A percentile compares a stretch with the other conserved stretches of the same genome.
These are phyloP conservation scores for Fragosphaeria purpurea DNA, from an alignment of 2,329 filamentous ascomycete species.

Conservation along the genomic window DNA sequence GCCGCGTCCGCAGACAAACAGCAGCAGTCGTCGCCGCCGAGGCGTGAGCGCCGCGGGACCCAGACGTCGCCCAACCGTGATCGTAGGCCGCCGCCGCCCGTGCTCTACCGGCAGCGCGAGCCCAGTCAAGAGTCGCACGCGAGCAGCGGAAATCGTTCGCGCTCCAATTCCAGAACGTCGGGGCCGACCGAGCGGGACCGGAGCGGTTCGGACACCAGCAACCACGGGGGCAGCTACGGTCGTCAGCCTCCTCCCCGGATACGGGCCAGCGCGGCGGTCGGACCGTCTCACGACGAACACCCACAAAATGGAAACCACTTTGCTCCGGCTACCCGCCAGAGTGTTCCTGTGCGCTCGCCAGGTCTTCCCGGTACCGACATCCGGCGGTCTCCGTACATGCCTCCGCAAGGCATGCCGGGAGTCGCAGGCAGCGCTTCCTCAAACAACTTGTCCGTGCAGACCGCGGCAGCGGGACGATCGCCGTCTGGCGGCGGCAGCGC, in stretches of 20 bases:
- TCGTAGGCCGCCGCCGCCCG: conserved; percentile 29
- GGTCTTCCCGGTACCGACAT: conserved; percentile 40
- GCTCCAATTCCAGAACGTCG: conserved; percentile 17
- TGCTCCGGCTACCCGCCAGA: conserved; percentile 8
- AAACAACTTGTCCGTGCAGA: conserved; percentile 25
- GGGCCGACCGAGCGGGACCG: conserved; percentile 36
- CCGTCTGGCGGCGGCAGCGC: conserved; percentile 15
- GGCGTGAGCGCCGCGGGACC: conserved; percentile 12
- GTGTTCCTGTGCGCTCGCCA: conserved; percentile 28
- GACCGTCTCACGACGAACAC: conserved; percentile 26
- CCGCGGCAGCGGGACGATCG: conserved; percentile 6
- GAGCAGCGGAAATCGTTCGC: conserved; percentile 17
- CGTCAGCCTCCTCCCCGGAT: conserved; percentile 29
- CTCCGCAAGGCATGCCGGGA: conserved; percentile 29
- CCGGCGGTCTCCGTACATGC: conserved; percentile 37
- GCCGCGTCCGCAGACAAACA: background rate
- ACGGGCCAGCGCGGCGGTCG: conserved; percentile 21
- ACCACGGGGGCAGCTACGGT: conserved; percentile 23
- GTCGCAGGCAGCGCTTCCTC: conserved; percentile 17
- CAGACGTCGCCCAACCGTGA: conserved; percentile 23
- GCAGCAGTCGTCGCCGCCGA: background rate
- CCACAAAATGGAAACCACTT: conserved; percentile 18
- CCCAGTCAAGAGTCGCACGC: conserved; percentile 33
- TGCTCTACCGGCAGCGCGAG: conserved; percentile 33
- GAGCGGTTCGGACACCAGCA: conserved; percentile 46